phyloP scores from a whole-genome alignment of 306 rosid species.

The Delonix regia region DNA sequence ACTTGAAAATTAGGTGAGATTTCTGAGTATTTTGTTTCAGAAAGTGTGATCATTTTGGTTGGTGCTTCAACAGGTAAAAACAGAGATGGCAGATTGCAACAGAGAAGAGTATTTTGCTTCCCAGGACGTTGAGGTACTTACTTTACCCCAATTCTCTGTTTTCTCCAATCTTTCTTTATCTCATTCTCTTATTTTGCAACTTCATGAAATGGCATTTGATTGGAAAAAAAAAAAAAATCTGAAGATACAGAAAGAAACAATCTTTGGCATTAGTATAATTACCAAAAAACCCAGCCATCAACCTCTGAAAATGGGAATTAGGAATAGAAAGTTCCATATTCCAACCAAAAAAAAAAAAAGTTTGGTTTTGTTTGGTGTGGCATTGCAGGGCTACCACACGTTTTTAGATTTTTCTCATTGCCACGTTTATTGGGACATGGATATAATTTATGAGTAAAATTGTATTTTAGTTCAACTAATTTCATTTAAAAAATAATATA shows the following conservation, averaged over 20 bases:
- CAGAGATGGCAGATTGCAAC: slow-evolving; percentile 71
- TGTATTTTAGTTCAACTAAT: not conserved
- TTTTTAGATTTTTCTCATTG: not conserved
- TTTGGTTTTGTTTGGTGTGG: slow-evolving; percentile 1
- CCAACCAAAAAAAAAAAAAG: not conserved
- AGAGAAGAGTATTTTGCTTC: slow-evolving; percentile 58
- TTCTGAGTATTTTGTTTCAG: not conserved
- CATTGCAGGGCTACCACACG: slow-evolving; percentile 18
- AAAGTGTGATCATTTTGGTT: slow-evolving; percentile 11
- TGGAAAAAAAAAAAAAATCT: not conserved
- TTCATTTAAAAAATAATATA: not conserved
- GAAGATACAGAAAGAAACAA: not conserved
- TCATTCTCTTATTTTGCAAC: not conserved
- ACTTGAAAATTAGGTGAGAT: not conserved
- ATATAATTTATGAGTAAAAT: not conserved
- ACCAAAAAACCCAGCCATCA: not conserved
- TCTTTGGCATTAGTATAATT: not conserved
- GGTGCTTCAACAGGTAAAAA: slow-evolving; percentile 33
- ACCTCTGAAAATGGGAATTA: not conserved
- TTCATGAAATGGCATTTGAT: not conserved
- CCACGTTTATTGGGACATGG: slow-evolving; percentile 5
- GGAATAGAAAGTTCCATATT: not conserved
- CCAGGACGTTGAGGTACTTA: slow-evolving; percentile 66
- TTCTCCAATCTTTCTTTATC: not conserved
- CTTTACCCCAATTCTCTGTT: not conserved